Conservation (phyloP, 2,329 filamentous ascomycete genomes). For the Gliomastix tumulicola region DNA sequence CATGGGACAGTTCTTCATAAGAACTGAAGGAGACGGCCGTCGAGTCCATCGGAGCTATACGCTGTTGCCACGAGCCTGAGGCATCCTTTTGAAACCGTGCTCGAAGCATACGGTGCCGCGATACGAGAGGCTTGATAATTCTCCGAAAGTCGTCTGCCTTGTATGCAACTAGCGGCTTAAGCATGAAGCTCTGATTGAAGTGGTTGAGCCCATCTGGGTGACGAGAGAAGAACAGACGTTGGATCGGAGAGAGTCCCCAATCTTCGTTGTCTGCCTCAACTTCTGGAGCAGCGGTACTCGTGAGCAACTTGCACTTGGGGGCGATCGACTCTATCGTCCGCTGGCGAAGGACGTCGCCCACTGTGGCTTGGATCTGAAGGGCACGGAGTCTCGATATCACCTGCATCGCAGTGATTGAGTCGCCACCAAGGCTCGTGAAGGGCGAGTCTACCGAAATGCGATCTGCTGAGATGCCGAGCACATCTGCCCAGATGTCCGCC, state of each 20-base stretch:
- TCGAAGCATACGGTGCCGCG: slow-evolving; percentile 9
- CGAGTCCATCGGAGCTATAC: slow-evolving; percentile 1
- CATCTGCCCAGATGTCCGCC: slow-evolving; percentile 26
- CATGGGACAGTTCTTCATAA: slow-evolving; percentile 1
- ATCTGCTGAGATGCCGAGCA: slow-evolving; percentile 25
- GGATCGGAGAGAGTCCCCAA: slow-evolving; percentile 9
- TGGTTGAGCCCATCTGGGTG: slow-evolving; percentile 1
- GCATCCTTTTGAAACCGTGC: slow-evolving; percentile 4
- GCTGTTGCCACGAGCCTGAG: slow-evolving; percentile 6
- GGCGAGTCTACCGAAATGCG: slow-evolving; percentile 15
- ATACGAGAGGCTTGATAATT: slow-evolving; percentile 3
- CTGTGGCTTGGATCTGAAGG: slow-evolving; percentile 2
- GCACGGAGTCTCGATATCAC: slow-evolving; percentile 25
- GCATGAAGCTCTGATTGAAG: slow-evolving; percentile 10
- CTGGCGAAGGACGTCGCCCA: slow-evolving; percentile 4
- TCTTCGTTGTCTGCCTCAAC: neutral
- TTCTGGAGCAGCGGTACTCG: too few species aligned
- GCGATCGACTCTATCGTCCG: slow-evolving; percentile 12
- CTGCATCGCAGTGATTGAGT: slow-evolving; percentile 17
- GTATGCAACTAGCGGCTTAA: slow-evolving; percentile 1
- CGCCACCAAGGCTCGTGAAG: slow-evolving; percentile 20
- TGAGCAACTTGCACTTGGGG: neutral
- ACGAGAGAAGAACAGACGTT: slow-evolving; percentile 5
- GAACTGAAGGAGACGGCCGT: slow-evolving; percentile 1
- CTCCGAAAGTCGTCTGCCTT: too few species aligned